Conservation (phyloP, 106 monocot species). For the Ottelia alismoides region DNA sequence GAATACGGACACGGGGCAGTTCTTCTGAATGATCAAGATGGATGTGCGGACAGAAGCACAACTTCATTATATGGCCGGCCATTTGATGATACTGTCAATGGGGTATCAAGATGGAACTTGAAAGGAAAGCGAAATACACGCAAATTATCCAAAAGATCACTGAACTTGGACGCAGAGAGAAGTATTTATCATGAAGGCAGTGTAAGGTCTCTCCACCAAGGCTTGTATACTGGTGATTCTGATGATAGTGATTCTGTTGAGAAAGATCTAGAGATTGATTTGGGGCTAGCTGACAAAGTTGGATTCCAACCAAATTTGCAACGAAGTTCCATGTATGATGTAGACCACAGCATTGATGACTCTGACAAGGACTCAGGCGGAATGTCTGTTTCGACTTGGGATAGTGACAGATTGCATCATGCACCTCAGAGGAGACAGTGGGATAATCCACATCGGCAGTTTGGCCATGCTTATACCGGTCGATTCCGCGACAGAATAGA, state of each 20-base stretch:
- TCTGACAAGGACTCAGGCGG: constrained; percentile 24
- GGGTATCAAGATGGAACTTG: constrained; percentile 73
- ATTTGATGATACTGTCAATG: too few relatives aligned
- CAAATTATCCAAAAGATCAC: constrained; percentile 28
- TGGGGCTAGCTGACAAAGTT: constrained; percentile 1
- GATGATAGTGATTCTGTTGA: constrained; percentile 11
- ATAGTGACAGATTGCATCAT: constrained; percentile 13
- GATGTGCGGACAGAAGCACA: too few relatives aligned
- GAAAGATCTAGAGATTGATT: constrained; percentile 8
- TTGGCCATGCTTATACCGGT: constrained; percentile 10
- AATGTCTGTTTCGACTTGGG: constrained; percentile 19
- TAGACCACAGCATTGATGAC: constrained; percentile 1
- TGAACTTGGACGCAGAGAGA: constrained; percentile 12
- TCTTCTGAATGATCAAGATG: too few relatives aligned
- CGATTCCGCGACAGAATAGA: constrained; percentile 11
- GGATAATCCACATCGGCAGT: constrained; percentile 17
- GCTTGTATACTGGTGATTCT: constrained; percentile 10
- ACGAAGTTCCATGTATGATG: neutral
- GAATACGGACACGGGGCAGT: too few relatives aligned
- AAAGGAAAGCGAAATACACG: constrained; percentile 83
- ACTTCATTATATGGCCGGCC: too few relatives aligned
- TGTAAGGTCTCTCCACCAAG: constrained; percentile 1
- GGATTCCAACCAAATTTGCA: constrained; percentile 8
- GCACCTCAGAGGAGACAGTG: constrained; percentile 16
- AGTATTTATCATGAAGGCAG: constrained; percentile 5